Conservation (phyloP, 1,284 basidiomycete species). For the Sutorius eximius region DNA sequence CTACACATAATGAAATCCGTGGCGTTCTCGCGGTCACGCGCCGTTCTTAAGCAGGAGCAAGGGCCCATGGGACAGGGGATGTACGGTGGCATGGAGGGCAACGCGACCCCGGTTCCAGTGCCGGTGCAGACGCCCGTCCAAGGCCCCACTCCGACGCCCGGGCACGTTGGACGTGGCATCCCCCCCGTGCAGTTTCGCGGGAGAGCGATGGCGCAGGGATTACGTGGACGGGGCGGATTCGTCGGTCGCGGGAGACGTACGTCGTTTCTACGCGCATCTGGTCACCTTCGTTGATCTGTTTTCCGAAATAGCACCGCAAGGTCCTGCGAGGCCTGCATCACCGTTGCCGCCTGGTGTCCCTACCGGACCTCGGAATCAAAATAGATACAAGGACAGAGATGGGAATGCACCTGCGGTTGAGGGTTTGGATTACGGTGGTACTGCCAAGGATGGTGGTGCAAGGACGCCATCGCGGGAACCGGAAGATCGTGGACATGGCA, state of each 20-base stretch:
- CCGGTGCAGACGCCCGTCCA: constrained; percentile 34
- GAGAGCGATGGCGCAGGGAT: constrained; percentile 44
- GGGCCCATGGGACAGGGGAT: constrained; percentile 53
- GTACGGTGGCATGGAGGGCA: constrained; percentile 54
- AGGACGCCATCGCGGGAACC: constrained; percentile 57
- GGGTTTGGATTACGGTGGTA: constrained; percentile 80
- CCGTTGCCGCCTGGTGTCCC: constrained; percentile 81
- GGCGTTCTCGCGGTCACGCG: constrained; percentile 30
- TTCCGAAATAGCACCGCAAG: constrained; percentile 40
- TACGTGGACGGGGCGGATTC: constrained; percentile 47
- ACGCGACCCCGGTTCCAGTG: constrained; percentile 36
- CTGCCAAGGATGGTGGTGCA: constrained; percentile 42
- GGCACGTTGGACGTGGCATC: constrained; percentile 44
- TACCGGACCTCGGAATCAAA: constrained; percentile 81
- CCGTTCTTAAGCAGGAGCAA: constrained; percentile 38
- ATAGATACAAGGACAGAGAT: constrained; percentile 85
- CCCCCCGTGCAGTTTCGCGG: constrained; percentile 58
- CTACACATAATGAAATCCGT: constrained; percentile 41
- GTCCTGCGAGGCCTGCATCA: constrained; percentile 71
- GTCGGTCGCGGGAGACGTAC: constrained; percentile 48
- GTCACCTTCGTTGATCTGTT: constrained; percentile 3
- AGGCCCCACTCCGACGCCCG: constrained; percentile 35
- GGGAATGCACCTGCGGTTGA: constrained; percentile 76
- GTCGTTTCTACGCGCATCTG: constrained; percentile 18
- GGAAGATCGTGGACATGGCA: constrained; percentile 54